Percentiles rank a stretch among this genome's conserved stretches.
Evolutionary conservation across 805 yeast genomes (phyloP).

Genomic region (Ogataea naganishii): DNA sequence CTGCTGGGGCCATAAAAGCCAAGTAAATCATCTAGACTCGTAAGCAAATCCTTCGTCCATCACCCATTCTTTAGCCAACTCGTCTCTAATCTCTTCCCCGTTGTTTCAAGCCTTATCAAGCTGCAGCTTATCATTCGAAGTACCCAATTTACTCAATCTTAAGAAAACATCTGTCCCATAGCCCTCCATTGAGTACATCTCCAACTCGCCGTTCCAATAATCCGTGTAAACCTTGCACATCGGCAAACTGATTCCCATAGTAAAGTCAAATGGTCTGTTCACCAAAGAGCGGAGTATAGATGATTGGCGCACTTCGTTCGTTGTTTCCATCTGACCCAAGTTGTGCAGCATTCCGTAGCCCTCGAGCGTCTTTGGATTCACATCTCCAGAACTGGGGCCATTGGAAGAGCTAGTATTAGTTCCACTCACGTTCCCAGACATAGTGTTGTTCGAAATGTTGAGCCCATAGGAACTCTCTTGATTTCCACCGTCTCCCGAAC

Average conservation of each 20-base stretch:
- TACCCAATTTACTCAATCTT: slow-evolving; percentile 71
- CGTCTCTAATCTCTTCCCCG: neutral
- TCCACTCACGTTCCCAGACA: too few relatives aligned
- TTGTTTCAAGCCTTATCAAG: slow-evolving; percentile 52
- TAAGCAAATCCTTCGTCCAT: slow-evolving; percentile 1
- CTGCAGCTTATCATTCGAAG: slow-evolving; percentile 51
- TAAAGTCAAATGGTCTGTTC: slow-evolving; percentile 64
- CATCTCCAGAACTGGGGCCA: too few relatives aligned
- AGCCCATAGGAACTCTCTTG: slow-evolving; percentile 1
- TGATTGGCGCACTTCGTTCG: slow-evolving; percentile 14
- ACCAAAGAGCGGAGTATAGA: slow-evolving; percentile 59
- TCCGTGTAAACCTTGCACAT: slow-evolving; percentile 91
- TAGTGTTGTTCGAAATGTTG: neutral
- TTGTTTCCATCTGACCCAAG: slow-evolving; percentile 23
- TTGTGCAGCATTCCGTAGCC: slow-evolving; percentile 17
- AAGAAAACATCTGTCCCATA: slow-evolving; percentile 87
- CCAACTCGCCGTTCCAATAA: slow-evolving; percentile 91
- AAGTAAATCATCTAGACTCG: too few relatives aligned
- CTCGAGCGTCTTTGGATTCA: too few relatives aligned
- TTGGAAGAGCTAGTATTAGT: too few relatives aligned
- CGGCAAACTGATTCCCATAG: slow-evolving; percentile 84
- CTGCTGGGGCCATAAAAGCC: too few relatives aligned
- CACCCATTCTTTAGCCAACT: slow-evolving; percentile 1
- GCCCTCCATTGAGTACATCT: slow-evolving; percentile 78
- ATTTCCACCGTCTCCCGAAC: slow-evolving; percentile 7